These are phyloP conservation scores for Amoebophrya sp. DNA, from an alignment of 169 alveolate species.

Conservation along the genomic window DNA sequence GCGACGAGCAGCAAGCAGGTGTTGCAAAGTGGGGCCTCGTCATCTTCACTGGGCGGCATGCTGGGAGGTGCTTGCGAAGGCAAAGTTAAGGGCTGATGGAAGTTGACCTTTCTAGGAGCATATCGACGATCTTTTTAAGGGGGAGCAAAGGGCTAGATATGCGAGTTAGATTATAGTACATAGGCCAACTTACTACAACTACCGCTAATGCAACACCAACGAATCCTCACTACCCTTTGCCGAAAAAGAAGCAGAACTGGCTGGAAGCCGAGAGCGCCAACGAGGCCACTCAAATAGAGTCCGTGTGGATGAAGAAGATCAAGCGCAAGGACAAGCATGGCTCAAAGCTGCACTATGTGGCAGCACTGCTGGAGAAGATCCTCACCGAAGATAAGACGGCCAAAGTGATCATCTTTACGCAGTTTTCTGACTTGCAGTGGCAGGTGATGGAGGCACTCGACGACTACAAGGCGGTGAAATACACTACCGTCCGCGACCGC, in stretches of 20 bases:
- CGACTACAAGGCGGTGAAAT: neutral
- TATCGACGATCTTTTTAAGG: no score
- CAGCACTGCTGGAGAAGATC: neutral
- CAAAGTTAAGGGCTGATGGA: no score
- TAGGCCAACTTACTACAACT: no score
- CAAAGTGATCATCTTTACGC: neutral
- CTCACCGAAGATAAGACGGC: neutral
- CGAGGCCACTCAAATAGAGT: neutral
- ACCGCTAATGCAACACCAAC: no score
- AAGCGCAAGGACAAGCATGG: neutral
- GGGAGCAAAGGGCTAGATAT: no score
- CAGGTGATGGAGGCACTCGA: neutral
- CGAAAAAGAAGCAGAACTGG: neutral
- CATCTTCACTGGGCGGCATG: no score
- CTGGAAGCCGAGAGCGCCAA: neutral
- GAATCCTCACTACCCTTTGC: no score
- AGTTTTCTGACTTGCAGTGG: neutral
- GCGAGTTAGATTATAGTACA: no score
- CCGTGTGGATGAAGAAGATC: neutral
- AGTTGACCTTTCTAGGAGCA: no score
- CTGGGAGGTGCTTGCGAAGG: no score
- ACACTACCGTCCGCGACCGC: neutral
- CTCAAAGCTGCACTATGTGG: neutral
- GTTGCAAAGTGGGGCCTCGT: no score
- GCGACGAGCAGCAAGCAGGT: no score